Conservation (phyloP, 75 land plant genomes). For the Isoetes taiwanensis region DNA sequence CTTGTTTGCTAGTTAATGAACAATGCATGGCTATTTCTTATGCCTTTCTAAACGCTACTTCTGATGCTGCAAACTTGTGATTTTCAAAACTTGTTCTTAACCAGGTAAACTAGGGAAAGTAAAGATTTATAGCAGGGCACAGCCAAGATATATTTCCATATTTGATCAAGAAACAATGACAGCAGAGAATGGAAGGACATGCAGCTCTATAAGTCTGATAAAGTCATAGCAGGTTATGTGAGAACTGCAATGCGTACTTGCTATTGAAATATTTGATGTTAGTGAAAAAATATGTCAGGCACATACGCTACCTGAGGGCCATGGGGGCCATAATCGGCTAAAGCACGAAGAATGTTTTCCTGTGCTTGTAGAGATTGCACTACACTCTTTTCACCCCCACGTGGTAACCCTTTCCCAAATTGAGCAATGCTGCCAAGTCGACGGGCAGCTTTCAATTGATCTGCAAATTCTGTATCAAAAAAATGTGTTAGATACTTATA, state of each 20-base stretch:
- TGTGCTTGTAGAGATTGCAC: slow-evolving; percentile 55
- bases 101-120: no score
- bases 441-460: slow-evolving; percentile 61
- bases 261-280: not conserved
- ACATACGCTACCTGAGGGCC: slow-evolving; percentile 14
- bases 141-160: not conserved
- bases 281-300: not conserved
- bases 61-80: no score
- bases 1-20: not conserved
- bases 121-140: no score
- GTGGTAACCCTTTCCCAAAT: slow-evolving; percentile 37
- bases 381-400: slow-evolving; percentile 50
- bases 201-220: not conserved
- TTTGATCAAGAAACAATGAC: not conserved
- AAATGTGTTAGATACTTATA: no score
- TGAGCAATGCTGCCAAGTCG: slow-evolving; percentile 41
- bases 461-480: slow-evolving; percentile 44
- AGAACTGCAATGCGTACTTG: not conserved
- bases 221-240: not conserved
- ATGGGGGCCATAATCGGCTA: slow-evolving; percentile 36
- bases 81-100: no score
- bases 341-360: slow-evolving; percentile 54
- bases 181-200: not conserved
- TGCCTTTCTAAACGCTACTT: not conserved
- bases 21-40: not conserved